Evolutionary conservation across 768 basidiomycete genomes (phyloP), one percentile per base, ranked within the genome.

Genomic region (Termitomyces sp.): DNA sequence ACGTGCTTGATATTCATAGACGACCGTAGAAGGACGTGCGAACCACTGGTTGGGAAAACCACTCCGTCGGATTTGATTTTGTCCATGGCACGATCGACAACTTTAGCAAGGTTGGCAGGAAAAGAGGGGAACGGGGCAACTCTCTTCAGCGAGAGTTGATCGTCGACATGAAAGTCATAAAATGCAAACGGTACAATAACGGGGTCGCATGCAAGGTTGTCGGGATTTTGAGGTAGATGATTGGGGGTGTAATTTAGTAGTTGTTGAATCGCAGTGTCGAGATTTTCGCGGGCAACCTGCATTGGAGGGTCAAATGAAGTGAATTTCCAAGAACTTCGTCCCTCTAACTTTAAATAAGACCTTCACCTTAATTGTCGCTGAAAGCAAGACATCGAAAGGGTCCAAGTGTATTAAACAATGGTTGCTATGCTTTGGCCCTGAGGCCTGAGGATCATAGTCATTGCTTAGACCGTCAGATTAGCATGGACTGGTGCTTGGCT

Each of bases 111-210:
- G 32, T 58, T 34, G 16, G 42, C n/a, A 27, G 36, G 26, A 18
- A 61, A 22, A 20, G 46, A 49, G 3, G 56, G 39, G 8, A 58
- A 39, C 5, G 33, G 40, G 14, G 45, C 18, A 27, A 61, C 24
- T 8, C 52, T 48, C 37, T 55, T 53, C 32, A 61, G 44, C 3
- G 56, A 34, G 14, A 61, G 51, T 10, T 47, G 32, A 27, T 57
- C 39, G 46, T 57, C 56, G 32, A 61, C 33, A 30, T 61, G 60
- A n/a, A 40, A 32, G 37, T 58, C 52, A 52, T 61, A 61, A 39
- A 57, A 57, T 18, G 53, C 16, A 34, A 49, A 32, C 13, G 60
- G 60, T 16, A 52, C 1, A 1, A 12, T 24, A 24, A 34, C n/a
- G 5, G 26, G 43, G n/a, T 56, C 37, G 42, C 36, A 56, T 26